Percentiles rank a stretch among this genome's conserved stretches.
phyloP scores from a whole-genome alignment of 176 grass and related monocot species.

The Bothriochloa decipiens region DNA sequence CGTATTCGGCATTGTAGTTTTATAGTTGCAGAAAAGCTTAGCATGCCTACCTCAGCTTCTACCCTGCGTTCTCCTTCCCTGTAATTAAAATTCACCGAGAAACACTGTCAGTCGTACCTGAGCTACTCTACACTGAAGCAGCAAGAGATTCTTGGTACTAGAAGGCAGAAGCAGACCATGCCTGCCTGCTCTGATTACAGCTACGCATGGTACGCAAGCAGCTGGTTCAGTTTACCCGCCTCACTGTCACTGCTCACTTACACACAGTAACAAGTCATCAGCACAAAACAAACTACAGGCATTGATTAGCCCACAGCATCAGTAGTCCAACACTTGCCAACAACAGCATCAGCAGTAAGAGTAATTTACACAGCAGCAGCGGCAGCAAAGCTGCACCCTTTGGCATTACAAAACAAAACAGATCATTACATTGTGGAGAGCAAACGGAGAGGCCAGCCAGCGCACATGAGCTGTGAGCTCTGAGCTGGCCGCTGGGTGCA shows the following conservation, averaged over 20 bases:
- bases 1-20: too few species aligned
- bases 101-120: neutral
- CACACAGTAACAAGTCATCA: constrained; percentile 1
- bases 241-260: neutral
- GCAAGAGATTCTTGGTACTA: neutral
- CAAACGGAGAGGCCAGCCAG: neutral
- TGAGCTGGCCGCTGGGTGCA: too few species aligned
- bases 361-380: neutral
- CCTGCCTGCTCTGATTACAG: neutral
- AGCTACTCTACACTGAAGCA: neutral
- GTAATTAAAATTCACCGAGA: too few species aligned
- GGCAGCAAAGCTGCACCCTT: constrained; percentile 1
- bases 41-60: too few species aligned
- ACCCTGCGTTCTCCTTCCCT: too few species aligned
- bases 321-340: neutral
- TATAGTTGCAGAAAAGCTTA: too few species aligned
- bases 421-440: neutral
- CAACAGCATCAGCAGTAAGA: neutral
- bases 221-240: neutral
- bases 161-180: neutral
- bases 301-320: neutral
- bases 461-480: constrained; percentile 9
- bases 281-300: neutral
- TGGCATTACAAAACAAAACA: constrained; percentile 10
- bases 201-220: neutral